phyloP scores from a whole-genome alignment of 306 rosid genomes.

The Quercus variabilis region DNA sequence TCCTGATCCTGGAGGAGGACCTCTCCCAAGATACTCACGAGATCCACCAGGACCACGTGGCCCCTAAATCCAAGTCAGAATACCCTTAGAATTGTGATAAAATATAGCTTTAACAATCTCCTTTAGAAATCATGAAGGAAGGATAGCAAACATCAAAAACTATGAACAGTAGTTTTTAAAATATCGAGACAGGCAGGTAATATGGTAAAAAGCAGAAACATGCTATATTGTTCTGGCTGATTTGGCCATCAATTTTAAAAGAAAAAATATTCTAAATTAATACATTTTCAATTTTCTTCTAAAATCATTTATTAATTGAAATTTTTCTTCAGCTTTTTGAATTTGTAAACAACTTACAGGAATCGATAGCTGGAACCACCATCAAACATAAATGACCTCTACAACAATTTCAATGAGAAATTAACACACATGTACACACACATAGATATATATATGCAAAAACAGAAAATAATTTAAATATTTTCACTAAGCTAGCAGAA shows the following conservation, averaged over 20 bases:
- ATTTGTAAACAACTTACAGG: background rate
- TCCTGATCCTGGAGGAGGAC: constrained; percentile 90
- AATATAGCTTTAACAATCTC: background rate
- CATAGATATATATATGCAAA: no score
- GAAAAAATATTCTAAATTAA: no score
- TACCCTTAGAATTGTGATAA: background rate
- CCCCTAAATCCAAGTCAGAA: constrained; percentile 29
- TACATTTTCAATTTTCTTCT: background rate
- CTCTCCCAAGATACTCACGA: constrained; percentile 70
- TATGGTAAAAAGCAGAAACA: background rate
- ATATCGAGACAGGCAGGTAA: background rate
- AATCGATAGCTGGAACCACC: background rate
- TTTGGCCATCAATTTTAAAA: background rate
- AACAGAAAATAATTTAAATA: background rate
- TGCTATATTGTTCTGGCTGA: background rate
- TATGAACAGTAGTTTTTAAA: background rate
- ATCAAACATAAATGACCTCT: background rate
- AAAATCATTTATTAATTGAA: background rate
- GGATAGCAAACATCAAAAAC: background rate
- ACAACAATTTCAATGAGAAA: background rate
- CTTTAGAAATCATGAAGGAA: background rate
- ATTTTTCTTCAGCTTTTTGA: background rate
- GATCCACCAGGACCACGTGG: constrained; percentile 60
- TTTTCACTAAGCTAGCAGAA: background rate
- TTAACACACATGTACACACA: no score